These are phyloP conservation scores for Fraxinus sp. DNA, from an alignment of 305 asterid genomes.

Conservation along the genomic window DNA sequence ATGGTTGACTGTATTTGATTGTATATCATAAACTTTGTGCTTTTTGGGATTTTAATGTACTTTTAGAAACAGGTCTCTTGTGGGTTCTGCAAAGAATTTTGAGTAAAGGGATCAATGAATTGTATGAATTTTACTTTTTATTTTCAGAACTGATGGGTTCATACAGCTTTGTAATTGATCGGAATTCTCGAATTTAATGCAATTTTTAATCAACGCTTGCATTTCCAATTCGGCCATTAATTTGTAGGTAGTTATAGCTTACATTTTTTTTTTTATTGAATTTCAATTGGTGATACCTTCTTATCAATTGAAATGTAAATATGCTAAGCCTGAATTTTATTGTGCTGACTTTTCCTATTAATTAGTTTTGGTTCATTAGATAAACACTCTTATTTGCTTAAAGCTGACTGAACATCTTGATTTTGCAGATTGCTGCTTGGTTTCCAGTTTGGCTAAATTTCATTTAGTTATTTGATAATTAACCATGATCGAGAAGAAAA, in stretches of 20 bases:
- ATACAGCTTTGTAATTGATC: not conserved
- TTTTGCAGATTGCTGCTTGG: slow-evolving; percentile 19
- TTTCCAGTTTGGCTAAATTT: not conserved
- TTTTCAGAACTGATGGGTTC: not conserved
- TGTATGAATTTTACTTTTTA: not conserved
- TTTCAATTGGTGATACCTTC: not conserved
- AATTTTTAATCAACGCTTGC: not conserved
- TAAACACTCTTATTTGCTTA: not conserved
- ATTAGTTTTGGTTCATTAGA: not conserved
- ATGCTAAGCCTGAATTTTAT: not conserved
- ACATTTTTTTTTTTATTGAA: not conserved
- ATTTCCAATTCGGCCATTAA: not conserved
- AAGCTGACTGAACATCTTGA: slow-evolving; percentile 4
- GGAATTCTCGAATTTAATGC: not conserved
- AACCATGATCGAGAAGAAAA: slow-evolving; percentile 25
- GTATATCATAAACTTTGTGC: not conserved
- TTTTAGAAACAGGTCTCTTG: not conserved
- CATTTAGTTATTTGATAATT: not conserved
- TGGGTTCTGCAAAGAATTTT: slow-evolving; percentile 2
- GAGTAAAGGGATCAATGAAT: not conserved
- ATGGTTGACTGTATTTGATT: not conserved
- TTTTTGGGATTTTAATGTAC: not conserved
- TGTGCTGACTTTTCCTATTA: not conserved
- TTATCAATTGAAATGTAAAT: not conserved
- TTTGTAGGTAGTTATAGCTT: not conserved